Percentiles rank a stretch among this genome's conserved stretches.
Evolutionary conservation across 352 stramenopile genomes (phyloP).

Genomic region (Phytophthora hybrid): DNA sequence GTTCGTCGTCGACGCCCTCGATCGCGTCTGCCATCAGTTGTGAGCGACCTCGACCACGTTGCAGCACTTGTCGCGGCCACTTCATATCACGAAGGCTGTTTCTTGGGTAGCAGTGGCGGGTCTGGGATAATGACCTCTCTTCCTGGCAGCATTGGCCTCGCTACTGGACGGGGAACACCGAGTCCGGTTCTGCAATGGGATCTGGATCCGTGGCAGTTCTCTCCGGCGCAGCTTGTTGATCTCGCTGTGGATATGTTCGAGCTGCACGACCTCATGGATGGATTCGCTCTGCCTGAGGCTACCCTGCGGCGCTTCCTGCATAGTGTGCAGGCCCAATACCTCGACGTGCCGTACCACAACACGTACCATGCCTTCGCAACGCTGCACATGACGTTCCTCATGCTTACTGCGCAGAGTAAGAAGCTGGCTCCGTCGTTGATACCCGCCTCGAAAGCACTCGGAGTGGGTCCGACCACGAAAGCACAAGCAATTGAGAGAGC

Average conservation of each 20-base stretch:
- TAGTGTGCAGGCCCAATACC: slow-evolving; percentile 77
- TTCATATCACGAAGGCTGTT: slow-evolving; percentile 50
- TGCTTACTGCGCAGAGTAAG: slow-evolving; percentile 67
- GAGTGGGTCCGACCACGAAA: slow-evolving; percentile 29
- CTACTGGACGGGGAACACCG: slow-evolving; percentile 17
- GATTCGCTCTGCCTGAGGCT: slow-evolving; percentile 59
- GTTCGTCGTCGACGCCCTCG: slow-evolving; percentile 39
- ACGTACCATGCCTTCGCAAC: slow-evolving; percentile 87
- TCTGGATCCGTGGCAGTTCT: slow-evolving; percentile 69
- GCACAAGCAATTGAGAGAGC: slow-evolving; percentile 29
- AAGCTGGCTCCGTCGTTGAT: slow-evolving; percentile 34
- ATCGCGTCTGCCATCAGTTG: slow-evolving; percentile 37
- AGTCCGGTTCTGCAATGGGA: slow-evolving; percentile 53
- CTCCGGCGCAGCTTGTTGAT: slow-evolving; percentile 71
- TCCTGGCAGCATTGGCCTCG: slow-evolving; percentile 13
- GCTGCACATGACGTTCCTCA: slow-evolving; percentile 82
- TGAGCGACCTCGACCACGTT: slow-evolving; percentile 46
- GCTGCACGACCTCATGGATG: slow-evolving; percentile 67
- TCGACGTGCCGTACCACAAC: slow-evolving; percentile 89
- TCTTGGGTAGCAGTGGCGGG: slow-evolving; percentile 35
- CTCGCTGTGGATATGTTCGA: slow-evolving; percentile 80
- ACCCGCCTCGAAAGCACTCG: slow-evolving; percentile 29
- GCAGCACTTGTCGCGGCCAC: slow-evolving; percentile 47
- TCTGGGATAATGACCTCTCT: slow-evolving; percentile 26
- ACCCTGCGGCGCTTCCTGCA: slow-evolving; percentile 77